Conservation (phyloP, 1,284 basidiomycete species). For the Fomes fomentarius region DNA sequence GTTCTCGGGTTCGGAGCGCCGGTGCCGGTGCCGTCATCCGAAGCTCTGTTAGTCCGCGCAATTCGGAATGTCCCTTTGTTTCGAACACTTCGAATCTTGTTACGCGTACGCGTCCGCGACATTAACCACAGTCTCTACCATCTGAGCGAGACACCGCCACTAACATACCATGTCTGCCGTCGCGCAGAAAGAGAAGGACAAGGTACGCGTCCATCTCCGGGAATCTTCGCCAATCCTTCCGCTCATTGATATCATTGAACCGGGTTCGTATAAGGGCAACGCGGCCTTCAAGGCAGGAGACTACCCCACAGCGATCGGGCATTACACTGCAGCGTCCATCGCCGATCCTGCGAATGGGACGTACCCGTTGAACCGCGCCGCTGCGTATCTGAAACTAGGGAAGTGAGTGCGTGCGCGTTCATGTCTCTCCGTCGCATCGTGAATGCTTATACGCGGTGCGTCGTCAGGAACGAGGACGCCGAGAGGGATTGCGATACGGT, state of each 20-base stretch:
- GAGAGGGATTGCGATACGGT: constrained; percentile 72
- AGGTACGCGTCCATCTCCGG: constrained; percentile 22
- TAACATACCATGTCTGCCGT: constrained; percentile 11
- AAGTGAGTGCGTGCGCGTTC: constrained; percentile 58
- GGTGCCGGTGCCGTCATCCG: neutral
- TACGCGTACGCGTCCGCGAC: neutral
- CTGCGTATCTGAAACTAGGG: constrained; percentile 83
- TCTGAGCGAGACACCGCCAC: neutral
- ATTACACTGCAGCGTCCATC: constrained; percentile 75
- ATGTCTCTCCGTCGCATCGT: constrained; percentile 4
- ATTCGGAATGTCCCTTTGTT: neutral
- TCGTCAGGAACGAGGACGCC: constrained; percentile 74
- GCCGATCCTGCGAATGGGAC: constrained; percentile 66
- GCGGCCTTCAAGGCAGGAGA: constrained; percentile 57
- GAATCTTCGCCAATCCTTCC: no score
- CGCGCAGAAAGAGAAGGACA: constrained; percentile 36
- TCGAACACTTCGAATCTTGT: neutral
- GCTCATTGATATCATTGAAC: no score
- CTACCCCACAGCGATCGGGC: constrained; percentile 57
- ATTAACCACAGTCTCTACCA: neutral
- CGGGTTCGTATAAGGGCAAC: constrained; percentile 56
- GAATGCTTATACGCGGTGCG: constrained; percentile 1
- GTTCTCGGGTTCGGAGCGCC: neutral
- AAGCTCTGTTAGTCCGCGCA: neutral
- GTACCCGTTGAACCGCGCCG: constrained; percentile 77